Percentiles rank a stretch among this genome's conserved stretches.
Conservation (phyloP, 345 rosid genomes). For the Acer saccharum region DNA sequence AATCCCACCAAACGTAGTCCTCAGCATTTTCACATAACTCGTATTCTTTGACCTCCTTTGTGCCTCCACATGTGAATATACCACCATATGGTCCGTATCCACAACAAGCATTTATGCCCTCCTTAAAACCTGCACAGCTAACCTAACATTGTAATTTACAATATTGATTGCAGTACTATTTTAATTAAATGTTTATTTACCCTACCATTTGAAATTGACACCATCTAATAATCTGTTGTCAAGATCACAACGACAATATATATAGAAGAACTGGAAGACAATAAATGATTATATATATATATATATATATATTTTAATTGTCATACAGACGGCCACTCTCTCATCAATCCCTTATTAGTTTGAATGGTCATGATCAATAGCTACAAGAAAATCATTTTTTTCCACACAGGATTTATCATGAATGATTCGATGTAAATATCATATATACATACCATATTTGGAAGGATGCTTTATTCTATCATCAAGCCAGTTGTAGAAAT, state of each 20-base stretch:
- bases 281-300: no score
- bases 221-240: no score
- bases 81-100: slow-evolving; percentile 52
- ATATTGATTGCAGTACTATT: no score
- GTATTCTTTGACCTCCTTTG: slow-evolving; percentile 24
- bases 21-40: slow-evolving; percentile 38
- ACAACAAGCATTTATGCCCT: slow-evolving; percentile 51
- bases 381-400: no score
- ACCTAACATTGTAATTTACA: background rate
- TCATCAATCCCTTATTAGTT: background rate
- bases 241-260: background rate
- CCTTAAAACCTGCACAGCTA: slow-evolving; percentile 46
- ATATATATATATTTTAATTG: no score
- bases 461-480: slow-evolving; percentile 42
- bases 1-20: slow-evolving; percentile 55
- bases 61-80: slow-evolving; percentile 42
- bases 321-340: no score
- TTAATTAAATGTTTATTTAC: no score
- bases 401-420: background rate
- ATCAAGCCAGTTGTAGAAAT: slow-evolving; percentile 42
- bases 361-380: no score
- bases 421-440: background rate
- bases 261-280: background rate
- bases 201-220: no score
- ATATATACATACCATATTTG: slow-evolving; percentile 33